phyloP scores from a whole-genome alignment of 441 rosid species.

The Erodium trifolium region DNA sequence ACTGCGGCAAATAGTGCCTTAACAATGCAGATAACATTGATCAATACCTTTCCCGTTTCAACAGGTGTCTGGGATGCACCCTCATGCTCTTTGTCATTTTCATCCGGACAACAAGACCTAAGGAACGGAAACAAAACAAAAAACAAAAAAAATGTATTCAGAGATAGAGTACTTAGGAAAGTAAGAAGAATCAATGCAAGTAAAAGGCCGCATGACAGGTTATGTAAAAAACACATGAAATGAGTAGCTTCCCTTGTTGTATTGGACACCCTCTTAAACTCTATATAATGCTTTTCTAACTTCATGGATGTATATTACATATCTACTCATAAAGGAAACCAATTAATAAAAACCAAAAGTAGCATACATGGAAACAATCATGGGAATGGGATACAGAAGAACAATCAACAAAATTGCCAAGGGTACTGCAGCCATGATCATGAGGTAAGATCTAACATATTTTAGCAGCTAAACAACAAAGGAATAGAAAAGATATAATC shows the following conservation, averaged over 20 bases:
- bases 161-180: slow-evolving; percentile 7
- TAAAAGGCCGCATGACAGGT: not conserved
- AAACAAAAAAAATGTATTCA: not conserved
- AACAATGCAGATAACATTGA: not conserved
- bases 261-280: not conserved
- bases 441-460: too few species aligned
- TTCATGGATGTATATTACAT: not conserved
- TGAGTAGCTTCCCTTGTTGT: not conserved
- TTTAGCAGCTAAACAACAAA: too few species aligned
- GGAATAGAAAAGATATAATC: not conserved
- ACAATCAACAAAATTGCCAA: too few species aligned
- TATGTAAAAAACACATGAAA: slow-evolving; percentile 1
- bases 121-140: slow-evolving; percentile 12
- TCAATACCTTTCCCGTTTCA: slow-evolving; percentile 53
- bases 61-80: slow-evolving; percentile 29
- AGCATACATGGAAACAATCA: too few species aligned
- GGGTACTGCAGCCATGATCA: too few species aligned
- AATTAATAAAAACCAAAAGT: not conserved
- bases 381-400: too few species aligned
- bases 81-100: slow-evolving; percentile 29
- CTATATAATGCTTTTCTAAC: not conserved
- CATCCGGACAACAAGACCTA: slow-evolving; percentile 39
- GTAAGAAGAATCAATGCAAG: not conserved
- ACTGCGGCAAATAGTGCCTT: not conserved
- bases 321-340: slow-evolving; percentile 4